Conservation (phyloP, 2,329 filamentous ascomycete genomes). For the Talaromyces sp. region DNA sequence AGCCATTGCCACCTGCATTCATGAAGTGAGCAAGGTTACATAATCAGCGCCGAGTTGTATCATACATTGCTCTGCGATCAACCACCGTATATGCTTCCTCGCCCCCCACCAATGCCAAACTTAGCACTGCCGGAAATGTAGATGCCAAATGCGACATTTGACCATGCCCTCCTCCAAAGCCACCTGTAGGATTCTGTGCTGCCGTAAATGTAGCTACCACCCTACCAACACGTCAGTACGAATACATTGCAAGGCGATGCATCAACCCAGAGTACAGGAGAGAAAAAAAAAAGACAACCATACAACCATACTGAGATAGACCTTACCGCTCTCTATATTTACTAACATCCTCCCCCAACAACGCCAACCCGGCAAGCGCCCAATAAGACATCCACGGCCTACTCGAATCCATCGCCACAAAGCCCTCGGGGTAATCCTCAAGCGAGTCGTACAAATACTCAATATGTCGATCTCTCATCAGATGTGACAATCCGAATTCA, state of each 20-base stretch:
- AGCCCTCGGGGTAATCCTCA: conserved; percentile 62
- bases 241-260: neutral
- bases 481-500: conserved; percentile 65
- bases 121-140: conserved; percentile 78
- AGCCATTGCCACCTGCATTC: conserved; percentile 72
- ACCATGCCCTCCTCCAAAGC: conserved; percentile 90
- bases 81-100: conserved; percentile 69
- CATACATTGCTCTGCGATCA: conserved; percentile 70
- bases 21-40: conserved; percentile 23
- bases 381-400: conserved; percentile 95
- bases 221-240: conserved; percentile 33
- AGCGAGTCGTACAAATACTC: conserved; percentile 49
- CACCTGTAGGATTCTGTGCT: conserved; percentile 77
- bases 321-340: conserved; percentile 60
- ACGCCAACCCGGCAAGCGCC: conserved; percentile 70
- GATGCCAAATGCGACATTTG: conserved; percentile 85
- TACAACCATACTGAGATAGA: neutral
- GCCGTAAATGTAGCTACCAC: conserved; percentile 70
- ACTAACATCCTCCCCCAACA: conserved; percentile 70
- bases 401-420: conserved; percentile 75
- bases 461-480: conserved; percentile 61
- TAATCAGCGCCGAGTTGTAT: conserved; percentile 14
- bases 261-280: neutral
- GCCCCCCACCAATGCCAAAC: conserved; percentile 73
- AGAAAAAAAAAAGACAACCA: neutral